Conservation (phyloP, 805 yeast genomes). For the Candida krabiensis region DNA sequence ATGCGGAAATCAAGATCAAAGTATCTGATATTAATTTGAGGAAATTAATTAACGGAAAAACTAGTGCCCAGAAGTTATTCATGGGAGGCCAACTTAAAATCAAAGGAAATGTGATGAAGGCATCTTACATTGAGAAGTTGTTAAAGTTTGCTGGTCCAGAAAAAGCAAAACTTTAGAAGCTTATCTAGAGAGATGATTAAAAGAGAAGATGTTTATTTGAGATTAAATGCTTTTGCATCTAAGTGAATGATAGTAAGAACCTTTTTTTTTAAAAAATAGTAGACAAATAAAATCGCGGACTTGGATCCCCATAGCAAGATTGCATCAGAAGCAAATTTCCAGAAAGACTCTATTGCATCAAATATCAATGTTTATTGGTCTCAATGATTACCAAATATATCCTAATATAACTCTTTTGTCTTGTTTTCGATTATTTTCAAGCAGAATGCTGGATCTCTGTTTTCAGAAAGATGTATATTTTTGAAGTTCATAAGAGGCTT, state of each 20-base stretch:
- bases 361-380: too few relatives aligned
- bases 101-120: slow-evolving; percentile 90
- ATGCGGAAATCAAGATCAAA: slow-evolving; percentile 64
- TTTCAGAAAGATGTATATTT: too few relatives aligned
- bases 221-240: neutral
- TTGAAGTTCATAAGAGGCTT: too few relatives aligned
- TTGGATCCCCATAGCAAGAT: neutral
- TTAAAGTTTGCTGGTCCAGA: slow-evolving; percentile 52
- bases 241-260: neutral
- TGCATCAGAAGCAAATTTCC: neutral
- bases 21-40: slow-evolving; percentile 69
- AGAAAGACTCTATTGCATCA: neutral
- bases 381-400: too few relatives aligned
- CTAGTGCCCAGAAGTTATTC: slow-evolving; percentile 81
- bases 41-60: slow-evolving; percentile 72
- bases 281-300: neutral
- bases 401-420: too few relatives aligned
- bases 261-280: neutral
- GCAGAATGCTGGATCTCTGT: too few relatives aligned
- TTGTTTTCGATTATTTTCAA: too few relatives aligned
- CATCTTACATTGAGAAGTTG: slow-evolving; percentile 69
- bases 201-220: slow-evolving; percentile 1
- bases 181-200: neutral
- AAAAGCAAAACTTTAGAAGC: slow-evolving; percentile 44
- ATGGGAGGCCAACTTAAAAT: slow-evolving; percentile 83